Evolutionary conservation across 2,329 filamentous ascomycete species (phyloP).

Genomic region (Colletotrichum australisinense): DNA sequence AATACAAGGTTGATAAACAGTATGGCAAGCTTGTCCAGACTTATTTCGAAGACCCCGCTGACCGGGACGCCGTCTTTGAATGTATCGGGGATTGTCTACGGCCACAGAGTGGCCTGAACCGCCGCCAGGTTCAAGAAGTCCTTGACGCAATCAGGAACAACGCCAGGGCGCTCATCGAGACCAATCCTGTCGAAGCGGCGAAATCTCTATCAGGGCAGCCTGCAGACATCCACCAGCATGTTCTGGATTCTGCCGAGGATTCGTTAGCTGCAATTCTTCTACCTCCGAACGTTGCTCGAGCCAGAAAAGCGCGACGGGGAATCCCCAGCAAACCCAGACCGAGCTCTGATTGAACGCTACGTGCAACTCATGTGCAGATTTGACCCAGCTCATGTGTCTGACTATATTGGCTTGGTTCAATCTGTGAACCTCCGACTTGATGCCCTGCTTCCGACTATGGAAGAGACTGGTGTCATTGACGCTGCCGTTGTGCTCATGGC

Average conservation of each 20-base stretch:
- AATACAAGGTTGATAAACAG: constrained; percentile 83
- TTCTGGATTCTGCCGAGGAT: constrained; percentile 72
- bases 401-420: constrained; percentile 83
- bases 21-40: constrained; percentile 82
- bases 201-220: constrained; percentile 71
- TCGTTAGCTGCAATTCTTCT: constrained; percentile 76
- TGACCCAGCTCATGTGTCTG: constrained; percentile 83
- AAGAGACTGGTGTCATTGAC: constrained; percentile 89
- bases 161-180: constrained; percentile 72
- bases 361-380: constrained; percentile 92
- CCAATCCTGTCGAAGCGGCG: constrained; percentile 75
- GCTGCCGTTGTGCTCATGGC: constrained; percentile 93
- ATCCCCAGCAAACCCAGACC: constrained; percentile 50
- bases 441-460: constrained; percentile 85
- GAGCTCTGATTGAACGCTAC: constrained; percentile 82
- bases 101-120: constrained; percentile 69
- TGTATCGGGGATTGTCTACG: constrained; percentile 82
- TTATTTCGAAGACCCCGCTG: constrained; percentile 87
- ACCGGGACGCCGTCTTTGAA: constrained; percentile 80
- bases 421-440: constrained; percentile 79
- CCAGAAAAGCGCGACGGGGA: constrained; percentile 48
- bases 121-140: constrained; percentile 80
- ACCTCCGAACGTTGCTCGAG: constrained; percentile 82
- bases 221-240: constrained; percentile 72
- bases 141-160: constrained; percentile 74